Evolutionary conservation across 202 grass and related monocot species (phyloP).

Genomic region (Schoenoplectus tabernaemontani): DNA sequence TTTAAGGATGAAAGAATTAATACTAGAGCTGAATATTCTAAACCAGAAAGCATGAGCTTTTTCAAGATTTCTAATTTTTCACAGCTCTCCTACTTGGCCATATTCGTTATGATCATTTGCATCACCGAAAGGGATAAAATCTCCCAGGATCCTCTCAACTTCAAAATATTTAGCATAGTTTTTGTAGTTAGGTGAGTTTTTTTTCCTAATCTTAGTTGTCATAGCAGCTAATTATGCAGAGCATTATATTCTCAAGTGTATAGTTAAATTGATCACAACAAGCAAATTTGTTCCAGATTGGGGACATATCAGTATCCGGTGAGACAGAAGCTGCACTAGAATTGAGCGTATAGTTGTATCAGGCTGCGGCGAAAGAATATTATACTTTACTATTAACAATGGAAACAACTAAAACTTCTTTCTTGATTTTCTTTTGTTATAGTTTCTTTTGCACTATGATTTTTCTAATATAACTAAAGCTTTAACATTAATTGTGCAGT

Average conservation of each 20-base stretch:
- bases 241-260: too few species aligned
- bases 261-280: background rate
- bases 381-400: background rate
- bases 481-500: constrained; percentile 30
- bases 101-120: constrained; percentile 55
- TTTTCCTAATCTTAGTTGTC: background rate
- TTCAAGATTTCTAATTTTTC: constrained; percentile 31
- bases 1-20: constrained; percentile 23
- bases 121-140: constrained; percentile 44
- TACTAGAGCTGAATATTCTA: background rate
- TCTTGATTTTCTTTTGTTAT: background rate
- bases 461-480: background rate
- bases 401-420: background rate
- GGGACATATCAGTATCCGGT: background rate
- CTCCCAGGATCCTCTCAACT: constrained; percentile 55
- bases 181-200: constrained; percentile 46
- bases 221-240: background rate
- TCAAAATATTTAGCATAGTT: constrained; percentile 45
- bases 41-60: constrained; percentile 14
- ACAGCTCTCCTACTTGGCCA: constrained; percentile 35
- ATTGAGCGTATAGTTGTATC: background rate
- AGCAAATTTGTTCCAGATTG: background rate
- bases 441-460: background rate
- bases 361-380: background rate
- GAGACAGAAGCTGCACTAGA: too few species aligned